Base-by-base conservation (phyloP, 805 yeast species). In the Kluyveromyces starmeri region DNA sequence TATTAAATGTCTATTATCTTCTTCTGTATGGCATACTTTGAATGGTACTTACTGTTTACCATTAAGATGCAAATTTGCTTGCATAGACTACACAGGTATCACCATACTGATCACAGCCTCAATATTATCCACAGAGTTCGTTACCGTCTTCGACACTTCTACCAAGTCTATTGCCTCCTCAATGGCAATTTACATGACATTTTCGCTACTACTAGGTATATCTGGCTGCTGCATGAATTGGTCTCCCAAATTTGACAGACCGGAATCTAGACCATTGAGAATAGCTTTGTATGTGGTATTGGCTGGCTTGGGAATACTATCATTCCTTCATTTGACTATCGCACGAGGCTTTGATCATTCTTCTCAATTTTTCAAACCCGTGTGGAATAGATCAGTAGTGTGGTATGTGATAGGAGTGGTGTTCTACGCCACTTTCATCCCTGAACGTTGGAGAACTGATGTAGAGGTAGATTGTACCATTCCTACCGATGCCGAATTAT, bases 51-150 rank as follows among this genome's bases (percentile, higher is more conserved):
- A 89, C 12, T 69, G 70, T 33, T 57, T 81, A 28, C 49, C 64
- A 14, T 55, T 75, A 42, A 71, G 95, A 53, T 68, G 77, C 44
- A 71, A 75, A 35, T 84, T 83, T 60, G 96, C 96, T 0, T 92
- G 98, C 57, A 75, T 88, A 27, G 98, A 89, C 62, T 89, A 89
- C 58, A 80, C 94, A 5, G 98, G 98, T 2, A 89, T 89, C 45
- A 85, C 96, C 0, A 70, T 86, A 10, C 64, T 92, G 44, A 88
- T 89, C 47, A 81, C 95, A 0, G 89, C 94, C 11, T 83, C 95
- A 2, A 81, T 92, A 29, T 64, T 92, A 28, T 75, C 95, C 4
- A 79, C 89, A 0, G 95, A 89, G 58, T 86, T 83, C 56, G 73
- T 83, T 13, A 70, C 88, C 2, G 68, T 89, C 34, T 77, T 73